Base-by-base conservation (phyloP, 192 early-diverging fungal species). In the Podila clonocystis region DNA sequence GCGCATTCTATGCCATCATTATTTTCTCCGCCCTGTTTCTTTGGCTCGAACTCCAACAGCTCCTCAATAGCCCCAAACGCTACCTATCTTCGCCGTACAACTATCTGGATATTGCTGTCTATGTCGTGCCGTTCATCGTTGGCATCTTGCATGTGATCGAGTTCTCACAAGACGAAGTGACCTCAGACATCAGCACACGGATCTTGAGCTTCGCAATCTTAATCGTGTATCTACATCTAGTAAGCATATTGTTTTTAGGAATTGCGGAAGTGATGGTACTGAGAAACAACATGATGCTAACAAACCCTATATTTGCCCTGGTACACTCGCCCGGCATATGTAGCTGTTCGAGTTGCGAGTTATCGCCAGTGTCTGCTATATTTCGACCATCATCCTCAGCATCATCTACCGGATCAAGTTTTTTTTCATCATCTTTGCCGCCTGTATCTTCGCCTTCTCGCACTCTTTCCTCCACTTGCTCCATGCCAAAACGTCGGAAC, bases 401-500 rank as follows among this genome's bases (percentile, higher is more conserved):
- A 41, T 60, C 49, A 22, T 72, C 11, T 26, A 24, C 19, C 45
- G 63, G 65, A 79, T 79, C 52, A 29, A 31, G n/a, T 58, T 72
- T 20, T 79, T 79, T 65, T 79, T 79, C 70, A 49, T 79, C 31
- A 79, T 79, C 45, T 72, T 79, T 67, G 76, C 76, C 3, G 59
- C 36, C 9, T 64, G 65, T 0, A 57, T 72, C 9, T 19, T 79
- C 15, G 76, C 70, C 3, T 79, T 79, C 41, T 58, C 70, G 20
- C 62, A 71, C n/a, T 45, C 67, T 6, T 34, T 68, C 26, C 15
- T 72, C 9, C 76, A 79, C 24, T 48, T 79, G 11, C 49, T 79
- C 5, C 57, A 50, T 7, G 26, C 65, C 0, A 68, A 69, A 28
- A 50, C 65, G 0, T 15, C 24, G 5, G 63, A 38, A 13, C 38